Percentiles rank a stretch among this genome's conserved stretches.
Conservation (phyloP, 129 eudicot species). For the Deinandra increscens region DNA sequence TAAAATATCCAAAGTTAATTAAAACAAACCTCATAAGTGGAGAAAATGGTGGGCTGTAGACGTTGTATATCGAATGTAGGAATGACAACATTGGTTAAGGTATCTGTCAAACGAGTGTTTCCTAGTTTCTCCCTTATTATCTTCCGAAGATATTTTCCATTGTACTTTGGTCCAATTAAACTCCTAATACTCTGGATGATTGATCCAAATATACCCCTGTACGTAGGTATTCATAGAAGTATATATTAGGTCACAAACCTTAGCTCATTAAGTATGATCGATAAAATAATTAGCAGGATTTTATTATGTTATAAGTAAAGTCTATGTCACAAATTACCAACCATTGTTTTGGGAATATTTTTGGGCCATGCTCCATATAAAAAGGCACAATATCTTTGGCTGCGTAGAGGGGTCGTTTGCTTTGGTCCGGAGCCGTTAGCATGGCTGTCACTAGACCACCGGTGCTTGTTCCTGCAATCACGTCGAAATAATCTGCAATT, state of each 20-base stretch:
- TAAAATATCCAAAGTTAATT: too few relatives aligned
- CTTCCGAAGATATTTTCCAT: constrained; percentile 50
- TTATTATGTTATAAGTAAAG: too few relatives aligned
- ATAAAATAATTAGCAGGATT: too few relatives aligned
- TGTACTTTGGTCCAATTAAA: constrained; percentile 44
- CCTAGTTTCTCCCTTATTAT: constrained; percentile 37
- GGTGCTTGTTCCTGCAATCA: constrained; percentile 64
- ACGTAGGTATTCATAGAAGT: background rate
- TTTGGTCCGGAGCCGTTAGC: constrained; percentile 55
- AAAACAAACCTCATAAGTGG: constrained; percentile 61
- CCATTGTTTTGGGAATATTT: constrained; percentile 54
- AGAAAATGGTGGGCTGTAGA: constrained; percentile 60
- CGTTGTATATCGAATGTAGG: constrained; percentile 61
- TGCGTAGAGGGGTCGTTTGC: constrained; percentile 50
- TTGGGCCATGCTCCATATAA: constrained; percentile 51
- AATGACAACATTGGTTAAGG: constrained; percentile 60
- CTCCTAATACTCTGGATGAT: constrained; percentile 13
- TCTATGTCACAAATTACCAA: too few relatives aligned
- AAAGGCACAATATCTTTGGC: constrained; percentile 61
- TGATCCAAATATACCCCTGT: constrained; percentile 32
- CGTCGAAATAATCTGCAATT: constrained; percentile 67
- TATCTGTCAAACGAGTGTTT: constrained; percentile 39
- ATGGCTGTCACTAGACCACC: constrained; percentile 63
- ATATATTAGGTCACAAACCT: too few relatives aligned
- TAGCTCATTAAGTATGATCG: too few relatives aligned